These are phyloP conservation scores for Populus hybrid DNA, from an alignment of 441 rosid genomes.

Conservation along the genomic window DNA sequence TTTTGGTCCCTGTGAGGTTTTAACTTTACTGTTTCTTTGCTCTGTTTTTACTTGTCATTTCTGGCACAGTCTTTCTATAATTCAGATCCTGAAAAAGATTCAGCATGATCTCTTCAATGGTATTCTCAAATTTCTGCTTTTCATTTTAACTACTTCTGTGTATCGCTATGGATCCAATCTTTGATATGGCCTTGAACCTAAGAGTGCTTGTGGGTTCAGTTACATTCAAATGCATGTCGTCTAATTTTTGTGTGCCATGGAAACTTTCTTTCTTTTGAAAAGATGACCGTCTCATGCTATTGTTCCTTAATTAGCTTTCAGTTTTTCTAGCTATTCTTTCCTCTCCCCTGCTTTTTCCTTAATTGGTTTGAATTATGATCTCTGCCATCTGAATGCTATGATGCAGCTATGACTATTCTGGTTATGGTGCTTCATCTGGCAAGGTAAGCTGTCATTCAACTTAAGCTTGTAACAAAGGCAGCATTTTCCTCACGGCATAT, in stretches of 20 bases:
- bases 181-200: background rate
- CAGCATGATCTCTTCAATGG: no score
- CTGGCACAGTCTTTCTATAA: conserved; percentile 3
- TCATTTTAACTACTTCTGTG: background rate
- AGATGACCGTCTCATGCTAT: no score
- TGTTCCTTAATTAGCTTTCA: no score
- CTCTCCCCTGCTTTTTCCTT: background rate
- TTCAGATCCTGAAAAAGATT: conserved; percentile 8
- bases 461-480: no score
- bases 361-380: conserved; percentile 1
- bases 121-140: background rate
- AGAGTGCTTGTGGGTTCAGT: background rate
- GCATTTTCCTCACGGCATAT: no score
- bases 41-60: conserved; percentile 21
- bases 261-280: no score
- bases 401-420: conserved; percentile 95
- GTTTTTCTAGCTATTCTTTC: background rate
- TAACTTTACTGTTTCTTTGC: conserved; percentile 9
- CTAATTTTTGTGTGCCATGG: background rate
- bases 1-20: conserved; percentile 12
- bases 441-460: conserved; percentile 48
- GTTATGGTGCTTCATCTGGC: conserved; percentile 95
- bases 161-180: background rate
- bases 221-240: background rate
- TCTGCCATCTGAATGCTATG: conserved; percentile 14